Evolutionary conservation across 495 filamentous ascomycete species (phyloP).

Genomic region (Aspergillus panamensis): DNA sequence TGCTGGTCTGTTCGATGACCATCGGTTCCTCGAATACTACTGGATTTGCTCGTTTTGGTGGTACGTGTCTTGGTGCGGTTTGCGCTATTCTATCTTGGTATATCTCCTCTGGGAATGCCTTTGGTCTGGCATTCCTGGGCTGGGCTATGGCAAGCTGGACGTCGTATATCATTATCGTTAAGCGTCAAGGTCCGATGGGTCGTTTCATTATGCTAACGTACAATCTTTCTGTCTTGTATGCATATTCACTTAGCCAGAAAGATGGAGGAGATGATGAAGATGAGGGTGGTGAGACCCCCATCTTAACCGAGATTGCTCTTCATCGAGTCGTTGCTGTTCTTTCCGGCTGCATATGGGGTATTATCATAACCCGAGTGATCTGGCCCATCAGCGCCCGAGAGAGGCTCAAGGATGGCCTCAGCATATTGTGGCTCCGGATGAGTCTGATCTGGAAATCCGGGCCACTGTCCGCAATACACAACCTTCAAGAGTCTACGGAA

Average conservation of each 20-base stretch:
- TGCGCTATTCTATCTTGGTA: constrained; percentile 77
- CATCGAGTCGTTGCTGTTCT: constrained; percentile 88
- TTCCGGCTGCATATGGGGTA: constrained; percentile 84
- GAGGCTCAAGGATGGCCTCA: constrained; percentile 82
- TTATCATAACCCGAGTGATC: constrained; percentile 82
- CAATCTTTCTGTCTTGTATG: constrained; percentile 94
- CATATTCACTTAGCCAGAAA: constrained; percentile 77
- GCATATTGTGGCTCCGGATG: constrained; percentile 86
- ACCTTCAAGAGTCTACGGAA: constrained; percentile 43
- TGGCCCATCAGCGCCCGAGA: constrained; percentile 88
- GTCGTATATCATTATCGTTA: constrained; percentile 83
- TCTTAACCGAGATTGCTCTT: constrained; percentile 83
- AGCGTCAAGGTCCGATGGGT: constrained; percentile 83
- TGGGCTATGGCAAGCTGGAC: constrained; percentile 77
- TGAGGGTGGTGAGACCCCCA: constrained; percentile 79
- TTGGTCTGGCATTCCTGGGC: constrained; percentile 70
- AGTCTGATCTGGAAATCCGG: constrained; percentile 96
- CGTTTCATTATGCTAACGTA: constrained; percentile 92
- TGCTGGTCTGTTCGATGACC: constrained; percentile 97
- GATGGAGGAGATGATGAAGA: constrained; percentile 68
- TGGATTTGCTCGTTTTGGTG: constrained; percentile 78
- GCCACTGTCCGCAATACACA: constrained; percentile 71
- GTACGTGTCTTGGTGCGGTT: constrained; percentile 76
- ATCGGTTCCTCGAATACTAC: constrained; percentile 94
- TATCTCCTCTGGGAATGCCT: constrained; percentile 65